These are phyloP conservation scores for Botryotinia convoluta DNA, from an alignment of 2,329 filamentous ascomycete genomes.

Conservation along the genomic window DNA sequence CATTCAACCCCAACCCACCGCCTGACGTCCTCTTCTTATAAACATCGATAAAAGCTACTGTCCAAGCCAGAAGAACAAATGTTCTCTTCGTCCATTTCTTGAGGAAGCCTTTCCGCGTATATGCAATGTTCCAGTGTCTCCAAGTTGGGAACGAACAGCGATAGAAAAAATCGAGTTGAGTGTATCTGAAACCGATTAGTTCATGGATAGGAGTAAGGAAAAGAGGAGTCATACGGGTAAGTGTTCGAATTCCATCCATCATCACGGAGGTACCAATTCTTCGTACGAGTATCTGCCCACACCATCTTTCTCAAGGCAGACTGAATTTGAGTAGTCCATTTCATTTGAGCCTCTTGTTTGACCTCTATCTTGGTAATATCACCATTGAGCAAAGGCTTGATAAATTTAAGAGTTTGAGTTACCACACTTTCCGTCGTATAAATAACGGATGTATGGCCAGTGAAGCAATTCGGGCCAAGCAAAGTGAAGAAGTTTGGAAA, in stretches of 20 bases:
- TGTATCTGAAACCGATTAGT: slow-evolving; percentile 40
- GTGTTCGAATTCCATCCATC: slow-evolving; percentile 49
- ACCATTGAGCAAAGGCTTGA: slow-evolving; percentile 49
- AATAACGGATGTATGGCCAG: slow-evolving; percentile 56
- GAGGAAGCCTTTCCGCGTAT: slow-evolving; percentile 47
- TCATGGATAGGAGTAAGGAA: neutral
- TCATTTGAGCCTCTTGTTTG: slow-evolving; percentile 47
- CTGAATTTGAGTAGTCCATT: slow-evolving; percentile 49
- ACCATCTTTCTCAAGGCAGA: slow-evolving; percentile 45
- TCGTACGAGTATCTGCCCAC: slow-evolving; percentile 47
- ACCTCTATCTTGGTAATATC: slow-evolving; percentile 47
- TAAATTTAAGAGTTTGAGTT: slow-evolving; percentile 53
- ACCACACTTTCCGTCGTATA: slow-evolving; percentile 57
- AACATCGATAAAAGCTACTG: neutral
- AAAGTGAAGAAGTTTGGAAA: slow-evolving; percentile 61
- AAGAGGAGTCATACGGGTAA: slow-evolving; percentile 43
- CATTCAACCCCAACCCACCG: neutral
- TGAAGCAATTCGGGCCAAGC: slow-evolving; percentile 58
- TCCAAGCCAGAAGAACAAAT: neutral
- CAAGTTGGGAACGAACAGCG: slow-evolving; percentile 52
- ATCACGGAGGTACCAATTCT: slow-evolving; percentile 49
- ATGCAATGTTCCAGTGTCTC: slow-evolving; percentile 52
- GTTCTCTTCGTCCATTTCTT: slow-evolving; percentile 34
- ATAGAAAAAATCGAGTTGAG: slow-evolving; percentile 50
- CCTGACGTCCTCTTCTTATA: neutral